phyloP scores from a whole-genome alignment of 169 alveolate species.

The Cryptosporidium felis region DNA sequence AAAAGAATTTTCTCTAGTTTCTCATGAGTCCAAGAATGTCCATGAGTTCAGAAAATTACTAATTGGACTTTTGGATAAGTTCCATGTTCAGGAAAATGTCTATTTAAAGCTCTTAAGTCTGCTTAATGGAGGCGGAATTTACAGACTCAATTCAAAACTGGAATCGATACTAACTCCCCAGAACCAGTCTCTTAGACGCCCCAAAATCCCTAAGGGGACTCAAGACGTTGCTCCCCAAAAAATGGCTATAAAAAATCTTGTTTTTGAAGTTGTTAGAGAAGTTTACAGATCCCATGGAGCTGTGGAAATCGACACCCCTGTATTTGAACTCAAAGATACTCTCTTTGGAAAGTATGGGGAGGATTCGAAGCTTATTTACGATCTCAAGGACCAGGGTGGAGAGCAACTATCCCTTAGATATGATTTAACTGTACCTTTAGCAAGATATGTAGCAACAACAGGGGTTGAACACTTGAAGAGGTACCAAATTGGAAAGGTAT shows the following conservation, averaged over 20 bases:
- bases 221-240: conserved; percentile 91
- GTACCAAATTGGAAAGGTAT: conserved; percentile 95
- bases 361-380: conserved; percentile 94
- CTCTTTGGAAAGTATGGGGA: conserved; percentile 95
- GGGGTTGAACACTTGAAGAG: conserved; percentile 89
- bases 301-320: conserved; percentile 97
- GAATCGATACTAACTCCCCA: conserved; percentile 47
- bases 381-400: conserved; percentile 97
- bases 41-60: conserved; percentile 25
- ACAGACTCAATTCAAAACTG: background rate
- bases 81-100: background rate
- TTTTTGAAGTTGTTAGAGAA: conserved; percentile 84
- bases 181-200: conserved; percentile 77
- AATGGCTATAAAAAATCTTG: conserved; percentile 89
- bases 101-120: background rate
- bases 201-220: conserved; percentile 95
- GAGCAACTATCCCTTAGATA: conserved; percentile 94
- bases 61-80: background rate
- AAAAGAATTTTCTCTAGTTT: background rate
- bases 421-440: conserved; percentile 97
- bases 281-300: conserved; percentile 94
- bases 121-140: background rate
- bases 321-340: conserved; percentile 95
- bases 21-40: conserved; percentile 56
- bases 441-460: conserved; percentile 91